These are phyloP conservation scores for Verticillium isaacii DNA, from an alignment of 2,329 filamentous ascomycete species.

Conservation along the genomic window DNA sequence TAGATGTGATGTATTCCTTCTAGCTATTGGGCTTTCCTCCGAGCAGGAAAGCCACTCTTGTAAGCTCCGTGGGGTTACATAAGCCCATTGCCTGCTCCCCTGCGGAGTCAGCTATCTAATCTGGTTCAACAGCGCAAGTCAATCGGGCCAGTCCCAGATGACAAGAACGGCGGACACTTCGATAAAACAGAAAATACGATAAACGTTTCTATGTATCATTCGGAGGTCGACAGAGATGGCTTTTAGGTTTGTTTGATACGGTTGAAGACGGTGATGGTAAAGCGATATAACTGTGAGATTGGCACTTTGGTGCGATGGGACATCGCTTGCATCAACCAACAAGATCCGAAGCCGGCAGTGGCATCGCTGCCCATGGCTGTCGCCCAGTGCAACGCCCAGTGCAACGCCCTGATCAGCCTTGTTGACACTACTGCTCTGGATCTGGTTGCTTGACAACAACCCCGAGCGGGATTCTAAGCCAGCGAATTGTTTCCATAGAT, in stretches of 20 bases:
- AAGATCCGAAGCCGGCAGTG: slow-evolving; percentile 24
- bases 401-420: slow-evolving; percentile 33
- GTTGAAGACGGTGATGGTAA: neutral
- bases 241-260: slow-evolving; percentile 20
- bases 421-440: slow-evolving; percentile 16
- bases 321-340: slow-evolving; percentile 31
- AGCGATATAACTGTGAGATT: neutral
- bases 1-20: too few relatives aligned
- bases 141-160: slow-evolving; percentile 19
- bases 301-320: slow-evolving; percentile 12
- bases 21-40: too few relatives aligned
- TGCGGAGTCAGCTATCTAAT: too few relatives aligned
- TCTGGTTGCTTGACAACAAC: too few relatives aligned
- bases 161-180: slow-evolving; percentile 24
- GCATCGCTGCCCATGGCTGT: slow-evolving; percentile 28
- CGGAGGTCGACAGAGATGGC: slow-evolving; percentile 13
- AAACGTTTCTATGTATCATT: slow-evolving; percentile 19
- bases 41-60: too few relatives aligned
- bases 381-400: slow-evolving; percentile 33
- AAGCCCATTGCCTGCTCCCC: too few relatives aligned
- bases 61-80: too few relatives aligned
- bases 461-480: too few relatives aligned
- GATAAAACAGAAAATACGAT: slow-evolving; percentile 21
- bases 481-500: too few relatives aligned
- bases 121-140: too few relatives aligned